Percentiles rank a stretch among this genome's conserved stretches.
These are phyloP conservation scores for Globisporangium paroecandrum DNA, from an alignment of 352 stramenopile genomes.

Conservation along the genomic window DNA sequence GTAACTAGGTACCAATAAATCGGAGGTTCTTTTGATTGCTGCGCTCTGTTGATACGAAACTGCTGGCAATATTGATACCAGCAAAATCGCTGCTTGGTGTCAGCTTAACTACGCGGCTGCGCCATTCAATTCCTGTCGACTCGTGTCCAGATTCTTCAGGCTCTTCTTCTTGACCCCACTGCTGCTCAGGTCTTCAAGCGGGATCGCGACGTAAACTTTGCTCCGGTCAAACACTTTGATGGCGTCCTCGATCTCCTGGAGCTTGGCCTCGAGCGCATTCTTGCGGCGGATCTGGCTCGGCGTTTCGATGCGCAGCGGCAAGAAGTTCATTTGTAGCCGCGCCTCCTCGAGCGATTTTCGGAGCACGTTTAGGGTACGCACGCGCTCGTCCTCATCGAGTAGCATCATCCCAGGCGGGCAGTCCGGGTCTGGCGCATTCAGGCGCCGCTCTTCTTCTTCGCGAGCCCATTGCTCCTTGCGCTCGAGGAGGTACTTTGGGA, in stretches of 20 bases:
- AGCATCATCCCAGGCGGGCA: constrained; percentile 84
- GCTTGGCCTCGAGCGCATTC: constrained; percentile 73
- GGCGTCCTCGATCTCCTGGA: constrained; percentile 88
- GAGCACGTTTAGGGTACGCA: constrained; percentile 67
- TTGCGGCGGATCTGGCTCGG: constrained; percentile 76
- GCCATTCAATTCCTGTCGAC: not conserved
- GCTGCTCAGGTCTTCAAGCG: constrained; percentile 16
- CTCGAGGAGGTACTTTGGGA: constrained; percentile 66
- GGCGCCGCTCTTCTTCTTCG: constrained; percentile 78
- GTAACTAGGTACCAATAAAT: constrained; percentile 8
- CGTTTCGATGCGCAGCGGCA: constrained; percentile 86
- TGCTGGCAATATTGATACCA: not conserved
- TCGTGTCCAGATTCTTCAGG: constrained; percentile 23
- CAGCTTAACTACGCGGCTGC: not conserved
- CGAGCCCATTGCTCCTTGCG: constrained; percentile 76
- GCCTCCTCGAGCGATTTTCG: constrained; percentile 55
- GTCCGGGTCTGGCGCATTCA: constrained; percentile 75
- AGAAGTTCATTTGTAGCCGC: constrained; percentile 58
- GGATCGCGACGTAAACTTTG: constrained; percentile 82
- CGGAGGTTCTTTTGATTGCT: not conserved
- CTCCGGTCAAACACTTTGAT: constrained; percentile 84
- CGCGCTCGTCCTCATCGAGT: constrained; percentile 77
- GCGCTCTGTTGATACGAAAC: not conserved
- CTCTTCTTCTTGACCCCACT: constrained; percentile 16
- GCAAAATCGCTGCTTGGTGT: not conserved